Base-by-base conservation (phyloP, 805 yeast genomes). In the Saturnispora sekii region DNA sequence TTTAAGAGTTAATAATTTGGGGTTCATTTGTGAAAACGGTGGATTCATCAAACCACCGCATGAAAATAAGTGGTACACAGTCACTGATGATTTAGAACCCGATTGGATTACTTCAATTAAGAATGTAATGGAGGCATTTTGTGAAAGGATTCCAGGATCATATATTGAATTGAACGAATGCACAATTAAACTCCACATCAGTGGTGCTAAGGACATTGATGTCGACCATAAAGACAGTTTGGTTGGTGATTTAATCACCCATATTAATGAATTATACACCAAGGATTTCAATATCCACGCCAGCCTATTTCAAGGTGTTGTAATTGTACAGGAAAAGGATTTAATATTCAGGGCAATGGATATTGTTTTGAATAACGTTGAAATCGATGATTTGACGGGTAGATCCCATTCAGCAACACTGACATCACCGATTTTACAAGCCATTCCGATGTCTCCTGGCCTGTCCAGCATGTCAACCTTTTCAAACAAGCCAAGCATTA, bases 1-100 rank as follows among this genome's bases (percentile, higher is more conserved):
- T 64, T 70, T 81, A 15, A 73, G 86, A 52, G 72, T 78, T 4
- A 76, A 82, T 1, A 76, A 76, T 35, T 56, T 89, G 29, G 97
- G 97, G 0, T 67, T 90, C 43, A 79, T 90, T 50, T 95, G 96
- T 1, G 97, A 89, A 61, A 81, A 82, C 57, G 97, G 97, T 32
- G 94, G 87, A 0, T 86, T 74, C 55, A 70, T 90, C 31, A 79
- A 74, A 58, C 55, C 77, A 15, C 72, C 73, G 12, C 70, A 74
- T 16, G 51, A 66, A 26, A 62, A 67, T 12, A 62, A 67, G 10
- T 86, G 95, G 95, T 63, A 73, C 40, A 70, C 82, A 2, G 67
- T 82, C 17, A 76, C 77, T 29, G 74, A 76, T 46, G 76, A 76
- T 48, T 28, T 34, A 9, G 67, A 69, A 44, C 62, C 72, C 51